Conservation (phyloP, 306 rosid species). For the Trichosanthes cucumerina region DNA sequence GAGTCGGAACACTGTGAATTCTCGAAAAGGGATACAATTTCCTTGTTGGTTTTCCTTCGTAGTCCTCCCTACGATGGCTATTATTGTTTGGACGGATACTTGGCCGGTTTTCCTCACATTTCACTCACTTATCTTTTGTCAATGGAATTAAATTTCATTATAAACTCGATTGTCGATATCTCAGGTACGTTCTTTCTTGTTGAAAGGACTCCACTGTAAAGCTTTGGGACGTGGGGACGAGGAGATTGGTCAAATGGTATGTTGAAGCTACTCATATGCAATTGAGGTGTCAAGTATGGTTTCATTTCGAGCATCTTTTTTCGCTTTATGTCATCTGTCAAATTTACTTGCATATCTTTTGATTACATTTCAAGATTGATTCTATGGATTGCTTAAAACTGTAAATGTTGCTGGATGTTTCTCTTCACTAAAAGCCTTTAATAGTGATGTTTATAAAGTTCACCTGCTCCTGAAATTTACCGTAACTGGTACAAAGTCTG, state of each 20-base stretch:
- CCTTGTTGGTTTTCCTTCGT: no score
- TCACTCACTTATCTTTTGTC: background rate
- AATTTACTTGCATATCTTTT: background rate
- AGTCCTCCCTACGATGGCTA: no score
- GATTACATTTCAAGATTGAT: background rate
- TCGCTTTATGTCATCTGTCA: background rate
- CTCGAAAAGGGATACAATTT: no score
- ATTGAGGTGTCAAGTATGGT: conserved; percentile 62
- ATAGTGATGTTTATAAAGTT: background rate
- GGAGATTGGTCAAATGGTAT: conserved; percentile 78
- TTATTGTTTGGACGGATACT: no score
- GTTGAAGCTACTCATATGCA: conserved; percentile 68
- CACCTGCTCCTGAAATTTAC: background rate
- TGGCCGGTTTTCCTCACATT: background rate
- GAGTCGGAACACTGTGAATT: no score
- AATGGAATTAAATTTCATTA: background rate
- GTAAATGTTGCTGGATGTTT: background rate
- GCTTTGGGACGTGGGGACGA: conserved; percentile 88
- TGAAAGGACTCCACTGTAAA: conserved; percentile 83
- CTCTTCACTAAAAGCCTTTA: background rate
- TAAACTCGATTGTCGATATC: conserved; percentile 5
- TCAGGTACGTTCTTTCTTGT: conserved; percentile 78
- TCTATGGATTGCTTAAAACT: background rate
- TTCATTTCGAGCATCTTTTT: background rate
- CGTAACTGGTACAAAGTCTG: background rate